phyloP scores from a whole-genome alignment of 2,329 filamentous ascomycete genomes.

The Fusarium redolens region DNA sequence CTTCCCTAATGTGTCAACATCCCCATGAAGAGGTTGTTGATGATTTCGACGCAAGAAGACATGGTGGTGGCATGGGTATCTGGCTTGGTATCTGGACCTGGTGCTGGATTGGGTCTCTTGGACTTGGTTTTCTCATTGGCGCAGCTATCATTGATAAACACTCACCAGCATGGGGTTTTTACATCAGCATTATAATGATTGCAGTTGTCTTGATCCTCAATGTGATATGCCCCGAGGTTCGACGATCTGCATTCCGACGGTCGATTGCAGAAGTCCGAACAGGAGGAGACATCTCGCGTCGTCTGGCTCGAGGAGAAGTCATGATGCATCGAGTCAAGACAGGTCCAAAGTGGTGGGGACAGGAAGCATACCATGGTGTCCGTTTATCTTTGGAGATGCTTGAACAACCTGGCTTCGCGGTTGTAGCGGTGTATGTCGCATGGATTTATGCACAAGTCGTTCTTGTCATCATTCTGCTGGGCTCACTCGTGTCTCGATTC shows the following conservation, averaged over 20 bases:
- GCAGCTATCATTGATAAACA: constrained; percentile 74
- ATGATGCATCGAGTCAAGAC: constrained; percentile 80
- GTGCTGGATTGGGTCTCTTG: constrained; percentile 79
- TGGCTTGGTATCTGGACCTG: constrained; percentile 84
- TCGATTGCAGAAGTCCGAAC: constrained; percentile 74
- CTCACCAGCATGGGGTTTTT: constrained; percentile 79
- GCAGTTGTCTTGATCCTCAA: constrained; percentile 75
- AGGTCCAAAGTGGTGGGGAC: constrained; percentile 80
- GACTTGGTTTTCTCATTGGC: constrained; percentile 77
- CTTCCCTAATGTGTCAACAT: constrained; percentile 76
- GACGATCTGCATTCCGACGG: constrained; percentile 74
- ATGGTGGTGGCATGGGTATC: constrained; percentile 82
- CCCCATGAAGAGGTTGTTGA: constrained; percentile 79
- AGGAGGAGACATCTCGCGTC: constrained; percentile 63
- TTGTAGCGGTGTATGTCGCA: constrained; percentile 77
- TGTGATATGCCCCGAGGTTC: constrained; percentile 76
- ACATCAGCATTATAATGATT: constrained; percentile 75
- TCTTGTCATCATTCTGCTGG: constrained; percentile 77
- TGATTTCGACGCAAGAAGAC: constrained; percentile 74
- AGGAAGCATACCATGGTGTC: constrained; percentile 79
- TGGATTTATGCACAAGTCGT: constrained; percentile 85
- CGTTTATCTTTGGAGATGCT: constrained; percentile 77
- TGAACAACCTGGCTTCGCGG: constrained; percentile 77
- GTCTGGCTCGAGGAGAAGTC: constrained; percentile 77
- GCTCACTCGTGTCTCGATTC: constrained; percentile 75